Evolutionary conservation across 176 grass and related monocot species (phyloP).

Genomic region (Dactylis glomerata): DNA sequence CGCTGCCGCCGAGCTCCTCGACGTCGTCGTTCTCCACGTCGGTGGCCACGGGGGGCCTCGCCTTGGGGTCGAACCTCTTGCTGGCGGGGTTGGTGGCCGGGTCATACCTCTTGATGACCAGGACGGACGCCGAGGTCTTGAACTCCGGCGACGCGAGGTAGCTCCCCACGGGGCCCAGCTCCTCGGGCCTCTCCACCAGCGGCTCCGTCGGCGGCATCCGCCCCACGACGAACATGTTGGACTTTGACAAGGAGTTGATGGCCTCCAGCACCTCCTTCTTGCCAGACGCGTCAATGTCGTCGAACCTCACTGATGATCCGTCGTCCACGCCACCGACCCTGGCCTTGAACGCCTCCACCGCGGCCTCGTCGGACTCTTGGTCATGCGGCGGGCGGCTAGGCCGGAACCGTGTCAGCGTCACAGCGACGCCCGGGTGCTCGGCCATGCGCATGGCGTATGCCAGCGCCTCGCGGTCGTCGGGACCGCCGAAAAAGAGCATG

Average conservation of each 20-base stretch:
- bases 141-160: conserved; percentile 55
- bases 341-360: conserved; percentile 35
- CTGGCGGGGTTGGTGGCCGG: conserved; percentile 35
- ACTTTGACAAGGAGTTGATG: conserved; percentile 21
- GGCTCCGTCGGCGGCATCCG: conserved; percentile 31
- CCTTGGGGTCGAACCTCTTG: conserved; percentile 45
- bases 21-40: conserved; percentile 31
- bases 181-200: conserved; percentile 39
- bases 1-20: neutral
- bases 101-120: conserved; percentile 53
- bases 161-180: conserved; percentile 57
- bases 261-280: conserved; percentile 32
- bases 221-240: conserved; percentile 53
- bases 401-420: conserved; percentile 47
- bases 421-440: conserved; percentile 51
- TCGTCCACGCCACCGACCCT: neutral
- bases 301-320: conserved; percentile 37
- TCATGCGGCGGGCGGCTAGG: neutral
- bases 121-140: conserved; percentile 52
- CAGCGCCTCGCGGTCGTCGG: conserved; percentile 80
- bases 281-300: neutral
- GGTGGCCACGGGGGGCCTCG: conserved; percentile 14
- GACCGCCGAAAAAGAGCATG: conserved; percentile 65
- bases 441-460: conserved; percentile 65
- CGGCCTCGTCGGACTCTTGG: conserved; percentile 30